phyloP scores from a whole-genome alignment of 169 alveolate species.

The Theileria parva region DNA sequence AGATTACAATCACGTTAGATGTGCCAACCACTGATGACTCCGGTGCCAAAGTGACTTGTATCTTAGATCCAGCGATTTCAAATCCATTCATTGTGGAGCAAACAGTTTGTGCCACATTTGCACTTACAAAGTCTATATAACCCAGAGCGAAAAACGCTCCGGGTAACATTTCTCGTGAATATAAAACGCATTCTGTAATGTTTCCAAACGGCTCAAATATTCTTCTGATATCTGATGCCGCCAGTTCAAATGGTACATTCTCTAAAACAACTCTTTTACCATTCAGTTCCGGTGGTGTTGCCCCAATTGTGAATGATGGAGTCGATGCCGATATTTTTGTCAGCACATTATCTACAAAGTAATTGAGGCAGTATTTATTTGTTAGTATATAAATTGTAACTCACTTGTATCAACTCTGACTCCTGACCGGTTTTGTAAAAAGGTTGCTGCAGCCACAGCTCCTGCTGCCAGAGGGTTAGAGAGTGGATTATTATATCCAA shows the following conservation, averaged over 20 bases:
- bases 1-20: slow-evolving; percentile 27
- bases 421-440: slow-evolving; percentile 26
- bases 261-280: slow-evolving; percentile 32
- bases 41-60: slow-evolving; percentile 42
- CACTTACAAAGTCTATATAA: slow-evolving; percentile 25
- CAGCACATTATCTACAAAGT: slow-evolving; percentile 19
- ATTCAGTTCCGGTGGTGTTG: slow-evolving; percentile 35
- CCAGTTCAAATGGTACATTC: slow-evolving; percentile 34
- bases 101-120: slow-evolving; percentile 32
- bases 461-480: slow-evolving; percentile 41
- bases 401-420: slow-evolving; percentile 24
- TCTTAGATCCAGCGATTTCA: slow-evolving; percentile 42
- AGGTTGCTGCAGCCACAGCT: slow-evolving; percentile 39
- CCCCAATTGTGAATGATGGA: slow-evolving; percentile 21
- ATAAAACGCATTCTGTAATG: slow-evolving; percentile 22
- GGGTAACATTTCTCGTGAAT: slow-evolving; percentile 30
- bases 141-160: slow-evolving; percentile 30
- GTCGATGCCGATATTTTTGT: slow-evolving; percentile 27
- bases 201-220: slow-evolving; percentile 40
- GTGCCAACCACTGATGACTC: slow-evolving; percentile 20
- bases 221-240: slow-evolving; percentile 18
- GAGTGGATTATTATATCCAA: slow-evolving; percentile 18
- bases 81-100: slow-evolving; percentile 42
- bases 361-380: background rate
- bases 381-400: background rate